Evolutionary conservation across 2,329 filamentous ascomycete species (phyloP).

Genomic region (Trichoderma koningiopsis): DNA sequence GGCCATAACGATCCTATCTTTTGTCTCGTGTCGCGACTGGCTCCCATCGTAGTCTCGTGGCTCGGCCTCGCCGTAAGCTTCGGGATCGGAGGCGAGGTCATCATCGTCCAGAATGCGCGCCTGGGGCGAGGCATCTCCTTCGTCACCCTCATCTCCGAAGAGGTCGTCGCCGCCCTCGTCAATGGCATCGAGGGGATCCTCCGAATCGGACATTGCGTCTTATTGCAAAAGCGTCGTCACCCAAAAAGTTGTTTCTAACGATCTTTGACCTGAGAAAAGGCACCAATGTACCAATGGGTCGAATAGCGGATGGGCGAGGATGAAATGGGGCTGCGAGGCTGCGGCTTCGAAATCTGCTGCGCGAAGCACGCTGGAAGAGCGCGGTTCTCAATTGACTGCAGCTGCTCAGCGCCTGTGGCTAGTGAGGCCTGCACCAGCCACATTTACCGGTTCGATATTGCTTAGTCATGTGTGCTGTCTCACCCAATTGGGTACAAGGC

Average conservation of each 20-base stretch:
- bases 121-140: conserved; percentile 60
- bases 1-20: conserved; percentile 62
- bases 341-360: conserved; percentile 20
- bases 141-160: conserved; percentile 63
- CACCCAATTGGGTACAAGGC: background rate
- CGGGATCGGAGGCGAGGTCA: conserved; percentile 54
- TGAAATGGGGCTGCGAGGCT: background rate
- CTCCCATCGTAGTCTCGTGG: conserved; percentile 50
- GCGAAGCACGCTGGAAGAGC: conserved; percentile 22
- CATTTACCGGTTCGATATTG: background rate
- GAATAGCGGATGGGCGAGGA: background rate
- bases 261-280: background rate
- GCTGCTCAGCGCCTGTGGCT: conserved; percentile 9
- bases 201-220: conserved; percentile 57
- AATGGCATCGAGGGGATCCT: conserved; percentile 54
- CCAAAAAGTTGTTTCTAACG: background rate
- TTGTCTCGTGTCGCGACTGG: conserved; percentile 49
- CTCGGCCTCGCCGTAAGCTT: conserved; percentile 46
- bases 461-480: background rate
- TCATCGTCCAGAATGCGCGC: conserved; percentile 67
- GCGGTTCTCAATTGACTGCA: conserved; percentile 7
- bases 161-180: conserved; percentile 63
- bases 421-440: background rate
- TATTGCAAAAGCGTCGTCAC: background rate
- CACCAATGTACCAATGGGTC: background rate